Conservation (phyloP, 2,329 filamentous ascomycete species). For the Fusarium decemcellulare region DNA sequence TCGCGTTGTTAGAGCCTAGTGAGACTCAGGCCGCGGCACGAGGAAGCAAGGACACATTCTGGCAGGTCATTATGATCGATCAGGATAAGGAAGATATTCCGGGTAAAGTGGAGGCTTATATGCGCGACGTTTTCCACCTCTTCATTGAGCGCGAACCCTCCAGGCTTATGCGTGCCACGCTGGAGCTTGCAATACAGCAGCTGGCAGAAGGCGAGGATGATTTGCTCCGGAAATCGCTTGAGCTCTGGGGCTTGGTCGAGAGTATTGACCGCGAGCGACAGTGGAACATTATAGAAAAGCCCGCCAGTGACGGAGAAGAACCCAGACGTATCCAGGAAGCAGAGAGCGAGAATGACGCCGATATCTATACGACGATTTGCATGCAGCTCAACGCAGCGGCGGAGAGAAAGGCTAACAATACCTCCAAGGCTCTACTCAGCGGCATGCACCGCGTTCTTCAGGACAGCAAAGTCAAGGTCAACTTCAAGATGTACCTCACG, state of each 20-base stretch:
- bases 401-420: slow-evolving; percentile 73
- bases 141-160: slow-evolving; percentile 73
- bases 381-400: slow-evolving; percentile 76
- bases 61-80: slow-evolving; percentile 69
- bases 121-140: slow-evolving; percentile 69
- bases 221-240: slow-evolving; percentile 70
- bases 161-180: slow-evolving; percentile 70
- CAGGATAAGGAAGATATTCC: slow-evolving; percentile 73
- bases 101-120: slow-evolving; percentile 71
- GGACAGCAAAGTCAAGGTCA: slow-evolving; percentile 71
- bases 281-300: slow-evolving; percentile 70
- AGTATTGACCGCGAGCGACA: slow-evolving; percentile 75
- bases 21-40: slow-evolving; percentile 53
- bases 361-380: slow-evolving; percentile 73
- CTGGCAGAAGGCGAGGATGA: slow-evolving; percentile 65
- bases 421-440: slow-evolving; percentile 70
- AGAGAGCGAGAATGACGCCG: slow-evolving; percentile 63
- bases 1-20: slow-evolving; percentile 52
- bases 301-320: slow-evolving; percentile 57
- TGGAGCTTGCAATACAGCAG: slow-evolving; percentile 66
- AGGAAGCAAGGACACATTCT: slow-evolving; percentile 52
- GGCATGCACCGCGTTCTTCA: slow-evolving; percentile 74
- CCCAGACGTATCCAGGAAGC: slow-evolving; percentile 65
- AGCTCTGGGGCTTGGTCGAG: slow-evolving; percentile 76
- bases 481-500: slow-evolving; percentile 73